Evolutionary conservation across 176 grass and related monocot species (phyloP).

Genomic region (Phyllostachys edulis): DNA sequence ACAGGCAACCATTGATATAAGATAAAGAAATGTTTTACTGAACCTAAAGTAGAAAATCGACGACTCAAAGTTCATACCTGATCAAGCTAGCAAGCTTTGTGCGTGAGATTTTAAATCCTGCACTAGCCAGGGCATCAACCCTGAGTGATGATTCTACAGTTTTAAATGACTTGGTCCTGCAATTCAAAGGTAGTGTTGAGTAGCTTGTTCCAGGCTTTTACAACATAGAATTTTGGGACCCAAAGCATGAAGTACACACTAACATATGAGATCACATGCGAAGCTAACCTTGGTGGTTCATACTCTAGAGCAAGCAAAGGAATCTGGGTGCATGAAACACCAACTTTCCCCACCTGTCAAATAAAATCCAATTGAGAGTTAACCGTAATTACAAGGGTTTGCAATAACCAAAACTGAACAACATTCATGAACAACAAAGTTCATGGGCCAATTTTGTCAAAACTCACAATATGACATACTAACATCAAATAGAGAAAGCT

Average conservation of each 20-base stretch:
- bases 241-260: constrained; percentile 27
- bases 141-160: constrained; percentile 87
- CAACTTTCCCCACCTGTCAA: constrained; percentile 79
- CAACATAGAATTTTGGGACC: constrained; percentile 12
- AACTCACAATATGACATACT: neutral
- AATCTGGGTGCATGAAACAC: constrained; percentile 75
- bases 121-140: constrained; percentile 89
- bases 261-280: constrained; percentile 15
- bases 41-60: neutral
- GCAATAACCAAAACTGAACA: neutral
- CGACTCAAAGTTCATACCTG: constrained; percentile 47
- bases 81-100: constrained; percentile 88
- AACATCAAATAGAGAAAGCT: neutral
- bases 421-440: neutral
- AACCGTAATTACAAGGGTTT: neutral
- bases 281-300: constrained; percentile 81
- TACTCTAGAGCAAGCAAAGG: constrained; percentile 95
- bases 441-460: constrained; percentile 2
- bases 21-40: neutral
- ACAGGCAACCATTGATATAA: constrained; percentile 9
- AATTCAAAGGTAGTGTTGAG: constrained; percentile 24
- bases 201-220: constrained; percentile 10
- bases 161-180: constrained; percentile 82
- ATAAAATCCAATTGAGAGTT: constrained; percentile 19
- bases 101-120: constrained; percentile 92